Conservation (phyloP, 2,329 filamentous ascomycete genomes). For the Zasmidium cellare region DNA sequence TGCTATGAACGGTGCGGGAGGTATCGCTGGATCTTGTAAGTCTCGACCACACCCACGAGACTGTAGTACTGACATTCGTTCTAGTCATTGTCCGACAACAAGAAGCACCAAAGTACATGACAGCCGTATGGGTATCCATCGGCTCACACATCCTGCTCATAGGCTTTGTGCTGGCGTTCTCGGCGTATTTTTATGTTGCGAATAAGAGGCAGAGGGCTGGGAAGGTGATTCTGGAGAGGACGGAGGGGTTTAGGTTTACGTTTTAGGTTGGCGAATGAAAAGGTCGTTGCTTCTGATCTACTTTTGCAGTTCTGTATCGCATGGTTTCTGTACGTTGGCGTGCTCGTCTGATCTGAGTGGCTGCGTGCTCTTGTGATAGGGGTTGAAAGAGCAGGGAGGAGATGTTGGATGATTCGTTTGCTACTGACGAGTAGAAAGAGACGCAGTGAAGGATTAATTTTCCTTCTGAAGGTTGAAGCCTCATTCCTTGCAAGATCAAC, state of each 20-base stretch:
- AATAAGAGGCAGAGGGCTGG: constrained; percentile 30
- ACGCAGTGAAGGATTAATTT: too few species aligned
- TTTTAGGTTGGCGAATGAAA: constrained; percentile 30
- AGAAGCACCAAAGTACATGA: constrained; percentile 64
- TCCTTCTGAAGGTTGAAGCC: too few species aligned
- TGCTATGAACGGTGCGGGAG: constrained; percentile 61
- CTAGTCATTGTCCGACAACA: constrained; percentile 57
- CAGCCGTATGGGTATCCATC: constrained; percentile 68
- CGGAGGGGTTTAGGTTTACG: constrained; percentile 47
- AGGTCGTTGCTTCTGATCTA: neutral
- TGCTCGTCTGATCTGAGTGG: too few species aligned
- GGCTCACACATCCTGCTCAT: constrained; percentile 42
- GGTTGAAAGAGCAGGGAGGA: too few species aligned
- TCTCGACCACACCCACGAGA: neutral
- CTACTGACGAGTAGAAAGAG: too few species aligned
- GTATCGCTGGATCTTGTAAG: constrained; percentile 61
- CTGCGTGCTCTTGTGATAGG: too few species aligned
- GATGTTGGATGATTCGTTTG: too few species aligned
- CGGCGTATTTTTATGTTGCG: constrained; percentile 29
- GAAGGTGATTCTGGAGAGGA: constrained; percentile 27
- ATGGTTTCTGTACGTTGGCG: neutral
- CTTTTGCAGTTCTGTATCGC: neutral
- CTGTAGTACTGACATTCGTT: neutral
- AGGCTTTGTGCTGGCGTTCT: constrained; percentile 28
- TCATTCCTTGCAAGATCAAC: too few species aligned